Evolutionary conservation across 495 filamentous ascomycete genomes (phyloP).

Genomic region (Rhypophila decipiens): DNA sequence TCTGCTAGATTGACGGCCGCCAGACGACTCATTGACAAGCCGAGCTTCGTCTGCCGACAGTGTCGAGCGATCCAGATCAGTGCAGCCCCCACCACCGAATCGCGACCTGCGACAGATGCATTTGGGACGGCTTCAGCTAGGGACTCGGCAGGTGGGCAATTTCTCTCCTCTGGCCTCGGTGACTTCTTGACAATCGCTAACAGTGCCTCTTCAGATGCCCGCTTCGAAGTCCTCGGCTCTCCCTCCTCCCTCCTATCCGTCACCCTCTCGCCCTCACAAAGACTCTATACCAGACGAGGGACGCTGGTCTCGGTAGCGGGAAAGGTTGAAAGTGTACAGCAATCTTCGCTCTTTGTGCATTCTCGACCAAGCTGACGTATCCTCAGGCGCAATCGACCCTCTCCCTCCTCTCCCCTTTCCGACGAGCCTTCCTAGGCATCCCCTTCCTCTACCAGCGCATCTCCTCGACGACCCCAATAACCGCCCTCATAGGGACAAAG

Average conservation of each 20-base stretch:
- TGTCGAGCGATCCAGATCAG: constrained; percentile 50
- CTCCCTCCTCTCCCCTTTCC: constrained; percentile 76
- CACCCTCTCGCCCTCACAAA: constrained; percentile 83
- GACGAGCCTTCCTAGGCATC: constrained; percentile 68
- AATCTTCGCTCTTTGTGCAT: neutral
- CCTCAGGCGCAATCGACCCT: constrained; percentile 72
- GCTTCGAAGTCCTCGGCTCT: constrained; percentile 84
- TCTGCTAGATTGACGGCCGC: constrained; percentile 4
- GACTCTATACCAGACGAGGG: constrained; percentile 83
- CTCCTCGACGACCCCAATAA: constrained; percentile 77
- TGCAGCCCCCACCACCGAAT: constrained; percentile 43
- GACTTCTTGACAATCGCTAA: constrained; percentile 9
- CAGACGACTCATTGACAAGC: constrained; percentile 5
- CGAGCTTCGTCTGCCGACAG: constrained; percentile 36
- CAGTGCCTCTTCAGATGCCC: constrained; percentile 58
- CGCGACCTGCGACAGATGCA: constrained; percentile 39
- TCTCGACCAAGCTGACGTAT: constrained; percentile 4
- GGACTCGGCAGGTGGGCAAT: constrained; percentile 35
- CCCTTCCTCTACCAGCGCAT: constrained; percentile 94
- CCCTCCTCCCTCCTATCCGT: constrained; percentile 91
- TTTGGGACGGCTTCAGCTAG: constrained; percentile 34
- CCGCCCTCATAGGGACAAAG: constrained; percentile 78
- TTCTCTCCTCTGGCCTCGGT: neutral
- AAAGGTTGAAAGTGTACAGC: constrained; percentile 73
- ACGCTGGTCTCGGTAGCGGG: constrained; percentile 87